phyloP scores from a whole-genome alignment of 129 eudicot species.

The Deinandra increscens region DNA sequence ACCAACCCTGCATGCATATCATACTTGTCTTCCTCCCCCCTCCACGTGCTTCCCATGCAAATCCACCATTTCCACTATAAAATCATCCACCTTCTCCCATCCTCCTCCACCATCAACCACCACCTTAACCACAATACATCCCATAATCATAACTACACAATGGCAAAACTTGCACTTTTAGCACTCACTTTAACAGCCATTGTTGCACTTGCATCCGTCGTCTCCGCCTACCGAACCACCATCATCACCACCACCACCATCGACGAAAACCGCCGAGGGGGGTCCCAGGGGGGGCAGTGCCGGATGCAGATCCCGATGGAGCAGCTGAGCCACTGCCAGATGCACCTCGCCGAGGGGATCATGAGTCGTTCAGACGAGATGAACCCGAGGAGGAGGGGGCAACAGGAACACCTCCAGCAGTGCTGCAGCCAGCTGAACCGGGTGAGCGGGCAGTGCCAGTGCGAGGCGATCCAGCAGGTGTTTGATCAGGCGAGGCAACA shows the following conservation, averaged over 20 bases:
- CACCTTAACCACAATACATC: neutral
- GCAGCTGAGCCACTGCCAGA: conserved; percentile 18
- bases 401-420: conserved; percentile 14
- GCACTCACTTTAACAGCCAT: neutral
- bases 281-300: conserved; percentile 8
- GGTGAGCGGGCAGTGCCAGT: conserved; percentile 7
- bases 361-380: no score
- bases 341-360: conserved; percentile 14
- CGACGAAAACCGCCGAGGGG: neutral
- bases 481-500: neutral
- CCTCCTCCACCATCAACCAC: neutral
- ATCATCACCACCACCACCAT: neutral
- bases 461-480: conserved; percentile 12
- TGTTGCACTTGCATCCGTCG: neutral
- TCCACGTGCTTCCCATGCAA: neutral
- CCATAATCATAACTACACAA: neutral
- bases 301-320: neutral
- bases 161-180: neutral
- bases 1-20: neutral
- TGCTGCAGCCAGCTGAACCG: conserved; percentile 10
- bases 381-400: neutral
- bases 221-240: neutral
- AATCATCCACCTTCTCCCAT: no score
- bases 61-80: neutral
- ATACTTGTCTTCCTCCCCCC: neutral